A percentile compares a stretch with the other conserved stretches of the same genome.
These are phyloP conservation scores for Amaranthus hypochondriacus DNA, from an alignment of 148 eudicot genomes.

Conservation along the genomic window DNA sequence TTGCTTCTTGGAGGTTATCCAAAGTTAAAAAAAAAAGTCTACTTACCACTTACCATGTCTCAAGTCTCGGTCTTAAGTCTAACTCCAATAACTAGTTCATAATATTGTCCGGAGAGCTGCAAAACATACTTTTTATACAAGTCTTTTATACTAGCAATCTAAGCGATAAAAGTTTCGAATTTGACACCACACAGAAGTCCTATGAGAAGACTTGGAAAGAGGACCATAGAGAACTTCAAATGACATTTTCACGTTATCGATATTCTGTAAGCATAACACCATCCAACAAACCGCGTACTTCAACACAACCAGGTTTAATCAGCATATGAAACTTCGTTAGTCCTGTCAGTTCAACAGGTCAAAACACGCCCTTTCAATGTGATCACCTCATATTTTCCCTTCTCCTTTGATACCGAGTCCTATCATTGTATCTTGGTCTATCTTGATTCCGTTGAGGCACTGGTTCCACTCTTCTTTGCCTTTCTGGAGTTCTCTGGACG, in stretches of 20 bases:
- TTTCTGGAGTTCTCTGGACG: slow-evolving; percentile 87
- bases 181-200: slow-evolving; percentile 8
- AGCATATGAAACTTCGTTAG: slow-evolving; percentile 5
- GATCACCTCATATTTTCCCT: slow-evolving; percentile 63
- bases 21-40: too few relatives aligned
- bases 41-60: too few relatives aligned
- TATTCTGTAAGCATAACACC: neutral
- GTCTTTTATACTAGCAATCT: neutral
- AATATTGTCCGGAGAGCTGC: neutral
- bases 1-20: too few relatives aligned
- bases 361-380: neutral
- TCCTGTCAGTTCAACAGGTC: slow-evolving; percentile 3
- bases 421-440: slow-evolving; percentile 88
- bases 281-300: neutral
- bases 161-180: neutral
- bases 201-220: neutral
- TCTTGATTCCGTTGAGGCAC: slow-evolving; percentile 80
- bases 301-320: slow-evolving; percentile 8
- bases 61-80: too few relatives aligned
- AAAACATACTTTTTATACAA: neutral
- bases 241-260: neutral
- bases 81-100: too few relatives aligned
- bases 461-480: slow-evolving; percentile 96
- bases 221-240: neutral
- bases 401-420: slow-evolving; percentile 79